Percentiles rank a stretch among this genome's conserved stretches.
phyloP scores from a whole-genome alignment of 495 filamentous ascomycete species.

The Cercophora samala region DNA sequence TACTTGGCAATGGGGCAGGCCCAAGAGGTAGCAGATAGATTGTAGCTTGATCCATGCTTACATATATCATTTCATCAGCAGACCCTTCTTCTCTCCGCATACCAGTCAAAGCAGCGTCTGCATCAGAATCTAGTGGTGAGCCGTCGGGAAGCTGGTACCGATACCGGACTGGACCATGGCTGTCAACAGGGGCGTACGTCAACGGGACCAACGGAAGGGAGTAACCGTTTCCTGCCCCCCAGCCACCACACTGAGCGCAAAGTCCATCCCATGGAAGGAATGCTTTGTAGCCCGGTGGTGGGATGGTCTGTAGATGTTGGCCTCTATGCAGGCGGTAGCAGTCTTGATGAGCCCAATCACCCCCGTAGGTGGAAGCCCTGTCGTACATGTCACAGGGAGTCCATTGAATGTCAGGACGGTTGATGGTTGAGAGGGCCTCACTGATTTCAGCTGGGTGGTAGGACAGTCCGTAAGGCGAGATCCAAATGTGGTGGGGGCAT shows the following conservation, averaged over 20 bases:
- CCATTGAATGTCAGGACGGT: background rate
- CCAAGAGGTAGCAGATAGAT: background rate
- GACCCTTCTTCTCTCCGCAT: background rate
- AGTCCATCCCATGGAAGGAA: background rate
- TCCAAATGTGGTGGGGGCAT: conserved; percentile 15
- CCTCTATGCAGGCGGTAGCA: background rate
- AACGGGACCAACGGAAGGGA: background rate
- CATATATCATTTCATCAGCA: background rate
- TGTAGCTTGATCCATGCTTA: too few relatives aligned
- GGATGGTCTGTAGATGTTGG: background rate
- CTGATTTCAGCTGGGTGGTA: background rate
- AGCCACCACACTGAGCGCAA: background rate
- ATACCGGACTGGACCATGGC: background rate
- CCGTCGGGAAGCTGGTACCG: background rate
- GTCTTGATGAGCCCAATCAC: background rate
- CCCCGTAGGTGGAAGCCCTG: background rate
- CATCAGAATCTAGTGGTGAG: background rate
- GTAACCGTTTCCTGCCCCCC: background rate
- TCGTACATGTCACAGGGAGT: background rate
- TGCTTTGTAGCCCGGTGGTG: background rate
- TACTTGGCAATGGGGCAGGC: background rate
- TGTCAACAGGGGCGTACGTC: background rate
- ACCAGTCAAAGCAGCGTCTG: background rate
- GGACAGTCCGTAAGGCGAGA: background rate
- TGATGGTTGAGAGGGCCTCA: background rate